Base-by-base conservation (phyloP, 805 yeast species). In the Metschnikowia chrysomelidarum region DNA sequence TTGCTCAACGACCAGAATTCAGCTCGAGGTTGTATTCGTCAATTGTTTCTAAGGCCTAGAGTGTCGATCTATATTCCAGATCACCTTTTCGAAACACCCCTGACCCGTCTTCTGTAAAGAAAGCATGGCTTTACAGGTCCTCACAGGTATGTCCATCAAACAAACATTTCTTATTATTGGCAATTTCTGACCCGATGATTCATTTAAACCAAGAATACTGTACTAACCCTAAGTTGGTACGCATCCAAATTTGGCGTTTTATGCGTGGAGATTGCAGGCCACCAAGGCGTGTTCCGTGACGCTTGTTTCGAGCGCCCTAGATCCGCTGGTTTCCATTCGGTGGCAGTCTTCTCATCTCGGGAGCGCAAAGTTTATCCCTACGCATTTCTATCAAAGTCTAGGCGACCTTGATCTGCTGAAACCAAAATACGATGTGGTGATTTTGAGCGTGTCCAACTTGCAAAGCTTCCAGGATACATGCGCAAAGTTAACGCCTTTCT, bases 211-310 rank as follows among this genome's bases (percentile, higher is more conserved):
- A 10, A 21, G n/a, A 10, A 4, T 10, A 10, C 24, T 21, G n/a
- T 43, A 45, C 50, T 46, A 48, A 46, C 50, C 24, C 12, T 5
- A 63, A 44, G 73, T 75, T 43, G 86, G 86, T 19, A 54, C 67
- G 7, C 76, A 73, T 54, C 79, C 85, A 20, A 75, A 77, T 53
- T 53, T 78, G 32, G 66, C 75, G 20, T 78, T 75, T 56, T 80
- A 80, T 54, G 71, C 73, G 12, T 77, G 81, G 81, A 64, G 80
- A 33, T 51, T 78, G 23, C 71, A 66, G 32, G 62, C 65, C 32
- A 69, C 82, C 1, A 60, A 61, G 11, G 40, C 57, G 6, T 53
- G 63, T 35, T 50, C 54, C 12, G 59, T 64, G 24, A 47, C 78
- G 10, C 44, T 70, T 13, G 67, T 77, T 21, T 62, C 64, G 43